These are phyloP conservation scores for Nakazawaea wickerhamii DNA, from an alignment of 805 yeast species.

Conservation along the genomic window DNA sequence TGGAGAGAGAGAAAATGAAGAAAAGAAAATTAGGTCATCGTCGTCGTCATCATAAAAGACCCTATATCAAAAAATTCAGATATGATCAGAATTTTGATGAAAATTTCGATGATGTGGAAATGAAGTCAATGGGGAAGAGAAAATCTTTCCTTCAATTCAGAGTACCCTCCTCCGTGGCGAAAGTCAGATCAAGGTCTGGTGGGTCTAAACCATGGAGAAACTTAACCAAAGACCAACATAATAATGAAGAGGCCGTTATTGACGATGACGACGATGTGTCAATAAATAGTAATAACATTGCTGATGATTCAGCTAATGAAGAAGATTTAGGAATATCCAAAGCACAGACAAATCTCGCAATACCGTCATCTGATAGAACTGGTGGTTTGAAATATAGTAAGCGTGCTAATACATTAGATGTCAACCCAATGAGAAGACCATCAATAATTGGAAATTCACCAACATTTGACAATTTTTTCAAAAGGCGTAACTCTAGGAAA, in stretches of 20 bases:
- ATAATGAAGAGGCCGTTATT: conserved; percentile 17
- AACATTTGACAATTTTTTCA: conserved; percentile 41
- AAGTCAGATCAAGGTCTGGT: background rate
- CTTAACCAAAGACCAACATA: conserved; percentile 9
- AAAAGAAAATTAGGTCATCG: conserved; percentile 11
- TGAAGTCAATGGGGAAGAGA: conserved; percentile 6
- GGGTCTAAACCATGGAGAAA: background rate
- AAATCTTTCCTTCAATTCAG: conserved; percentile 18
- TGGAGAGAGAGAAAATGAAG: conserved; percentile 48
- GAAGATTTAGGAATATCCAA: conserved; percentile 16
- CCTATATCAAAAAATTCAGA: conserved; percentile 7
- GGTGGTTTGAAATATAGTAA: conserved; percentile 32
- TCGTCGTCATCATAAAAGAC: conserved; percentile 6
- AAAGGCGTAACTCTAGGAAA: conserved; percentile 26
- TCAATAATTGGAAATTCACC: conserved; percentile 30
- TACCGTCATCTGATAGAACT: conserved; percentile 31
- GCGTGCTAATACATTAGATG: conserved; percentile 46
- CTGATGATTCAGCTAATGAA: conserved; percentile 13
- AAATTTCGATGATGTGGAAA: conserved; percentile 8
- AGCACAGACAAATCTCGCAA: conserved; percentile 30
- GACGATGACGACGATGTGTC: conserved; percentile 20
- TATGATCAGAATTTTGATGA: conserved; percentile 8
- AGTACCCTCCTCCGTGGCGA: conserved; percentile 15
- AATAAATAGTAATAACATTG: conserved; percentile 9
- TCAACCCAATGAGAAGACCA: conserved; percentile 16